phyloP scores from a whole-genome alignment of 2,329 filamentous ascomycete species.

The Tolypocladium ophioglossoides region DNA sequence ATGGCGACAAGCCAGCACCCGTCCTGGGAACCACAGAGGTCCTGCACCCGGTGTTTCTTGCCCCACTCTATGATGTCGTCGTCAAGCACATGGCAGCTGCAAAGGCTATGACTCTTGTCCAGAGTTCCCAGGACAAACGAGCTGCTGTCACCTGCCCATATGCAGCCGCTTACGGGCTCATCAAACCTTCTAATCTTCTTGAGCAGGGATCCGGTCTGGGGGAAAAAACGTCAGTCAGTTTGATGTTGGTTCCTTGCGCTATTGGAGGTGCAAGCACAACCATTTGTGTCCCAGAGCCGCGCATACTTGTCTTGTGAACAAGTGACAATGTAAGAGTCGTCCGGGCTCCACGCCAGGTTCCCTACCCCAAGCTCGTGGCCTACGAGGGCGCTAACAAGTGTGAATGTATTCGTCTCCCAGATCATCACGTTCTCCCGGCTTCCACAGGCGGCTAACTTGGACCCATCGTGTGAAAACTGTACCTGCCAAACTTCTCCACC shows the following conservation, averaged over 20 bases:
- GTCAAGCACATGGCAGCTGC: conserved; percentile 59
- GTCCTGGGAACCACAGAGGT: conserved; percentile 73
- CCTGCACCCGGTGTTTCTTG: conserved; percentile 66
- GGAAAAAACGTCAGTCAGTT: neutral
- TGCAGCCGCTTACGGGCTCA: conserved; percentile 80
- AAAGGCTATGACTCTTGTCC: conserved; percentile 54
- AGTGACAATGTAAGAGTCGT: conserved; percentile 76
- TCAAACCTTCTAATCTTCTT: conserved; percentile 58
- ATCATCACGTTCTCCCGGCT: conserved; percentile 66
- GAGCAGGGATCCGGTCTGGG: conserved; percentile 51
- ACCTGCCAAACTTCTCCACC: conserved; percentile 85
- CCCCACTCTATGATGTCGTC: conserved; percentile 55
- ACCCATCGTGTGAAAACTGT: conserved; percentile 80
- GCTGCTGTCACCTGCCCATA: conserved; percentile 73
- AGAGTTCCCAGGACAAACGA: conserved; percentile 73
- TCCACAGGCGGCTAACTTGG: conserved; percentile 72
- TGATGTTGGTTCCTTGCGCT: too few species aligned
- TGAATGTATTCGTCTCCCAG: conserved; percentile 67
- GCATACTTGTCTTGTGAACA: conserved; percentile 68
- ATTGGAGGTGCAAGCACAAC: conserved; percentile 26
- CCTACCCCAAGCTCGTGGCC: conserved; percentile 64
- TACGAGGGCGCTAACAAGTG: conserved; percentile 48
- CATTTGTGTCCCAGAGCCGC: conserved; percentile 62
- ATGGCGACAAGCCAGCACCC: conserved; percentile 72
- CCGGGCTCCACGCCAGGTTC: conserved; percentile 83